A percentile compares a stretch with the other conserved stretches of the same genome.
phyloP scores from a whole-genome alignment of 805 yeast genomes.

The Starmerella sp. region DNA sequence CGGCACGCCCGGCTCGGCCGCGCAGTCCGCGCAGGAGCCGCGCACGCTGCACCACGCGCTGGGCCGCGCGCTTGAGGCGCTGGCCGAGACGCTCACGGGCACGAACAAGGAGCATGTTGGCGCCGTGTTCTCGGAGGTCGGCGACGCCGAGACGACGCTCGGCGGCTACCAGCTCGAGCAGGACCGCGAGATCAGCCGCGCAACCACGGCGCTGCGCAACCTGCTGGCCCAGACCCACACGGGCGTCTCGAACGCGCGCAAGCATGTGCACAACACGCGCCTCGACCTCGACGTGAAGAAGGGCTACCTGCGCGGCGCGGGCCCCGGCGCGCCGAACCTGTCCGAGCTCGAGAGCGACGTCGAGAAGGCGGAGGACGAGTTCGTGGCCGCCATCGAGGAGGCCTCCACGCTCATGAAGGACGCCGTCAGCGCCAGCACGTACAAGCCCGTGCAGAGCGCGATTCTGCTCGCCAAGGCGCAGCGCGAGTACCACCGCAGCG shows the following conservation, averaged over 20 bases:
- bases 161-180: constrained; percentile 77
- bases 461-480: constrained; percentile 66
- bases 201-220: constrained; percentile 54
- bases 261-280: constrained; percentile 65
- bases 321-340: constrained; percentile 51
- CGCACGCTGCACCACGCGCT: constrained; percentile 76
- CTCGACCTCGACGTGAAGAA: constrained; percentile 72
- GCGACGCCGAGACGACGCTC: constrained; percentile 58
- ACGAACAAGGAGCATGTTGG: constrained; percentile 43
- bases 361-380: constrained; percentile 76
- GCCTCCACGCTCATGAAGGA: constrained; percentile 75
- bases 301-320: constrained; percentile 31
- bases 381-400: constrained; percentile 80
- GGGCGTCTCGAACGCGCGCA: constrained; percentile 58
- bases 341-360: constrained; percentile 64
- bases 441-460: constrained; percentile 52
- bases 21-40: constrained; percentile 49
- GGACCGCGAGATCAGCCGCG: constrained; percentile 61
- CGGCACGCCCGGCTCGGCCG: constrained; percentile 26
- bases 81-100: constrained; percentile 28
- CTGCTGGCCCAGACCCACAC: constrained; percentile 50
- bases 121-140: constrained; percentile 53
- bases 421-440: constrained; percentile 51
- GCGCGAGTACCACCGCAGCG: constrained; percentile 66
- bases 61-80: constrained; percentile 47